Conservation (phyloP, 768 basidiomycete species). For the Rhodotorula kratochvilovae region DNA sequence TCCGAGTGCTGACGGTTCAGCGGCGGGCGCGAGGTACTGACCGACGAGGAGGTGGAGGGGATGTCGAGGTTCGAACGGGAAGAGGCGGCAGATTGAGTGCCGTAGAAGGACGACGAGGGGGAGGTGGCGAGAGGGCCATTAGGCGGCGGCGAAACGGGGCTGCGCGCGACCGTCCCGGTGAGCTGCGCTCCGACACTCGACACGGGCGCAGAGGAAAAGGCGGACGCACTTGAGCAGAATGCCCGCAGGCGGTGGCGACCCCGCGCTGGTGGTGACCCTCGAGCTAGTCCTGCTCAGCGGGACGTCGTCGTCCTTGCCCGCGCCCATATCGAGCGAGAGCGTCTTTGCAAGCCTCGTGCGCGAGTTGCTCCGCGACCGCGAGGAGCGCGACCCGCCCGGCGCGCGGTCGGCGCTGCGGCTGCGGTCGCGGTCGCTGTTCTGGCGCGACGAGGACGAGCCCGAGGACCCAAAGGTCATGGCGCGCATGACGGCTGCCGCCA, state of each 20-base stretch:
- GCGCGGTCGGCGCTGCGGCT: background rate
- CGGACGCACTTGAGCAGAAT: conserved; percentile 35
- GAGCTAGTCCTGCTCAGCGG: conserved; percentile 16
- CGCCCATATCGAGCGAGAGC: background rate
- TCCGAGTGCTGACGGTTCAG: background rate
- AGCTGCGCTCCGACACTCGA: no score
- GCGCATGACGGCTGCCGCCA: conserved; percentile 29
- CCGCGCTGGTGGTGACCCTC: background rate
- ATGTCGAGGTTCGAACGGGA: background rate
- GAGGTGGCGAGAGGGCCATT: rapidly evolving
- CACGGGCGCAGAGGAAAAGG: no score
- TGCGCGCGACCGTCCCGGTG: no score
- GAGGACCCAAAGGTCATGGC: conserved; percentile 31
- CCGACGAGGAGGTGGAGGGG: background rate
- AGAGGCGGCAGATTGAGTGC: background rate
- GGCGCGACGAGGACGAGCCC: conserved; percentile 10
- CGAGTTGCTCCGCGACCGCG: background rate
- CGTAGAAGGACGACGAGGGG: background rate
- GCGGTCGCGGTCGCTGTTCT: background rate
- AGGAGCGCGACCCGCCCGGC: background rate
- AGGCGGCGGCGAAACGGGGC: background rate
- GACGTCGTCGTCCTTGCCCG: background rate
- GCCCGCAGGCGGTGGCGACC: background rate
- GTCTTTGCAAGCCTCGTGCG: background rate
- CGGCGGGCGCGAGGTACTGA: background rate